Evolutionary conservation across 306 rosid genomes (phyloP).

Genomic region (Dryas octopetala): DNA sequence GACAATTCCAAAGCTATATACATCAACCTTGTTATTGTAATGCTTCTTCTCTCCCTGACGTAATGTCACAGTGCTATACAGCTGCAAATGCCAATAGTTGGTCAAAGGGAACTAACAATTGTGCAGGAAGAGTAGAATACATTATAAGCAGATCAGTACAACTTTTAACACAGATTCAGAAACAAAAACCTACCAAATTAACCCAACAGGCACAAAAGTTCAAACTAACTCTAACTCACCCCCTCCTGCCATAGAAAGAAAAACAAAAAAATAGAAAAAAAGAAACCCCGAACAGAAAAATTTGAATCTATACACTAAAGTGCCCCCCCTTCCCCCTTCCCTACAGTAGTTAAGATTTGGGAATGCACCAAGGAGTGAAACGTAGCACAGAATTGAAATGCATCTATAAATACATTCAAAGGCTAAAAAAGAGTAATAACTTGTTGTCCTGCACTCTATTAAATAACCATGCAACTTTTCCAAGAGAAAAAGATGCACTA

Average conservation of each 20-base stretch:
- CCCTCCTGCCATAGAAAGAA: not conserved
- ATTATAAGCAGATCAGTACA: slow-evolving; percentile 6
- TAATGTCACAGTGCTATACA: slow-evolving; percentile 94
- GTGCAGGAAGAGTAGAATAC: not conserved
- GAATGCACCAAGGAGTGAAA: not conserved
- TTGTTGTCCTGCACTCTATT: not conserved
- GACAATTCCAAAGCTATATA: slow-evolving; percentile 97
- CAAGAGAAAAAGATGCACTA: not conserved
- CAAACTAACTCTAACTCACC: not conserved
- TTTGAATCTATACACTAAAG: not conserved
- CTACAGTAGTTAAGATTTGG: not conserved
- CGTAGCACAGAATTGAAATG: not conserved
- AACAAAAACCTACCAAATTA: not conserved
- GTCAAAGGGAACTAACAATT: slow-evolving; percentile 5
- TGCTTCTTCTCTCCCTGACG: slow-evolving; percentile 99
- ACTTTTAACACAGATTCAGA: not conserved
- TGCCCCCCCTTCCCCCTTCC: not conserved
- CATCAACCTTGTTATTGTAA: slow-evolving; percentile 96
- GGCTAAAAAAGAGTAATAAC: not conserved
- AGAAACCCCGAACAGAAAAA: not conserved
- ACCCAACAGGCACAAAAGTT: not conserved
- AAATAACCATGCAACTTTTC: not conserved
- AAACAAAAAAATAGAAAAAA: no score
- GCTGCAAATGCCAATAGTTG: slow-evolving; percentile 42
- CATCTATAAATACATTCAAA: not conserved